phyloP scores from a whole-genome alignment of 306 rosid species.

The Corylus americana region DNA sequence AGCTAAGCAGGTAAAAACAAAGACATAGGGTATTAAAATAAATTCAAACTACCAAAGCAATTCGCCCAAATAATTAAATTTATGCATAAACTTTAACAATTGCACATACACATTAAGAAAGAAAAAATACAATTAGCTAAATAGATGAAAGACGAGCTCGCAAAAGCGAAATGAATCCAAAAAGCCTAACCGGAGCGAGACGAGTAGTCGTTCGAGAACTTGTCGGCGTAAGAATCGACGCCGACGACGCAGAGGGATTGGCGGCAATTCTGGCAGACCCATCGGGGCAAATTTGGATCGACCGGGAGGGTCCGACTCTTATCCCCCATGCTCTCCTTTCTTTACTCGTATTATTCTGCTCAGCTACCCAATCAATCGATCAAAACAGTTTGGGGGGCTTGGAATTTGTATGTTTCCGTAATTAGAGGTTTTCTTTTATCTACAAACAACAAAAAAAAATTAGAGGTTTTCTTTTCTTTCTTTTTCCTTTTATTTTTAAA shows the following conservation, averaged over 20 bases:
- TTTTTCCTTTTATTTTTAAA: too few relatives aligned
- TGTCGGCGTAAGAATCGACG: slow-evolving; percentile 86
- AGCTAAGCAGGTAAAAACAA: neutral
- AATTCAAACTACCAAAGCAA: neutral
- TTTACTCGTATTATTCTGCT: neutral
- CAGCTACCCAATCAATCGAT: neutral
- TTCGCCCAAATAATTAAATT: too few relatives aligned
- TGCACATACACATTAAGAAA: neutral
- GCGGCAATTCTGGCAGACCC: slow-evolving; percentile 93
- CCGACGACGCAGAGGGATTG: slow-evolving; percentile 75
- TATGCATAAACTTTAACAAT: neutral
- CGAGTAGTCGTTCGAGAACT: slow-evolving; percentile 66
- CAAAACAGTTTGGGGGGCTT: neutral
- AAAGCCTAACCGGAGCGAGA: slow-evolving; percentile 78
- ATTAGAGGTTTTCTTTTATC: neutral
- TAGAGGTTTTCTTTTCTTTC: too few relatives aligned
- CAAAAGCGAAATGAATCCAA: neutral
- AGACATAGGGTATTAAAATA: neutral
- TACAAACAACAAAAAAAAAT: too few relatives aligned
- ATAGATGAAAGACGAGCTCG: neutral
- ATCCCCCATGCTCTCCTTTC: slow-evolving; percentile 41
- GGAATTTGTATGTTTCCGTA: neutral
- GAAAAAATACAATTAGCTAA: neutral
- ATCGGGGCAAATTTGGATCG: slow-evolving; percentile 80
- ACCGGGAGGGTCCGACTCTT: slow-evolving; percentile 71